Percentiles rank a stretch among this genome's conserved stretches.
Evolutionary conservation across 2,329 filamentous ascomycete species (phyloP).

Genomic region (Penicillium sp.): DNA sequence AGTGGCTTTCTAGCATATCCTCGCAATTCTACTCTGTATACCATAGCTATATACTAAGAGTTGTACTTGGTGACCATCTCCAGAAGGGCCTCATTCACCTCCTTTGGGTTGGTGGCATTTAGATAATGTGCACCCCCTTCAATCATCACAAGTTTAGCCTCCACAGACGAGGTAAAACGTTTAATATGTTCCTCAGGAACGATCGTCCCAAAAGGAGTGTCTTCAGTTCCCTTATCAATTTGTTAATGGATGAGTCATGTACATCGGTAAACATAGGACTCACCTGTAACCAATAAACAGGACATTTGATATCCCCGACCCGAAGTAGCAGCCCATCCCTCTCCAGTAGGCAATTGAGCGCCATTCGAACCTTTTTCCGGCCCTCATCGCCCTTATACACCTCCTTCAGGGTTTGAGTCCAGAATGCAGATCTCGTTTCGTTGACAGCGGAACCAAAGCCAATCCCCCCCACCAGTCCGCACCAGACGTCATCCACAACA

Average conservation of each 20-base stretch:
- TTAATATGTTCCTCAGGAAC: slow-evolving; percentile 44
- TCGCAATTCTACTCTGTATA: not conserved
- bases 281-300: slow-evolving; percentile 51
- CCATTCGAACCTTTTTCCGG: slow-evolving; percentile 47
- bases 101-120: slow-evolving; percentile 48
- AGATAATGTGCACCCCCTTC: slow-evolving; percentile 52
- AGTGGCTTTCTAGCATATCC: not conserved
- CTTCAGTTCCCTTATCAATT: not conserved
- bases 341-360: slow-evolving; percentile 48
- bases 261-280: slow-evolving; percentile 16
- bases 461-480: slow-evolving; percentile 46
- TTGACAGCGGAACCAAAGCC: slow-evolving; percentile 47
- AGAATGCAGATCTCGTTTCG: slow-evolving; percentile 41
- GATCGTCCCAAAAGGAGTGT: slow-evolving; percentile 6
- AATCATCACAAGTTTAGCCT: slow-evolving; percentile 45
- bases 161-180: slow-evolving; percentile 44
- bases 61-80: slow-evolving; percentile 28
- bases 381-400: slow-evolving; percentile 53
- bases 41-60: not conserved
- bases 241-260: not conserved
- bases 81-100: slow-evolving; percentile 36
- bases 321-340: slow-evolving; percentile 49
- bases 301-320: slow-evolving; percentile 49
- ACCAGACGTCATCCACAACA: slow-evolving; percentile 41
- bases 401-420: slow-evolving; percentile 44